These are phyloP conservation scores for Discostella stelligera DNA, from an alignment of 352 stramenopile genomes.

Conservation along the genomic window DNA sequence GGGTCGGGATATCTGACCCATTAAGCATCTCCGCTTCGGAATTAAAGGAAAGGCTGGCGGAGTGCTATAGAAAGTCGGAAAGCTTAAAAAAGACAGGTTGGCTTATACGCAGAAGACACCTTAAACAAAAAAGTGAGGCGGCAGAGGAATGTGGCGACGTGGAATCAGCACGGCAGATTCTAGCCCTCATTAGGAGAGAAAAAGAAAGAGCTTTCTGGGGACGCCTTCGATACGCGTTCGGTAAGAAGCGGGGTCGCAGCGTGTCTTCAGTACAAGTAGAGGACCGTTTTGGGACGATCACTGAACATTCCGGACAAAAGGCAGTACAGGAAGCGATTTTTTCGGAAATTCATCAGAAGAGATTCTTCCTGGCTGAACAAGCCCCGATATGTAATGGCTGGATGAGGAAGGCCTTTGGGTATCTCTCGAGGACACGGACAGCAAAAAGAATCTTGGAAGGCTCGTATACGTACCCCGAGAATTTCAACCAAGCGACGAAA, in stretches of 20 bases:
- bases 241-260: neutral
- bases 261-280: neutral
- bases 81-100: no score
- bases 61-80: no score
- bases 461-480: slow-evolving; percentile 4
- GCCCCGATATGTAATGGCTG: no score
- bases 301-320: neutral
- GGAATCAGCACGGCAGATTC: slow-evolving; percentile 4
- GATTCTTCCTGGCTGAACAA: no score
- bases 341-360: no score
- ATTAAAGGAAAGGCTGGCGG: no score
- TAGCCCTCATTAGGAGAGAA: slow-evolving; percentile 21
- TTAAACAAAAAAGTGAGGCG: neutral
- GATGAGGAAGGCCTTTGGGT: no score
- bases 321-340: slow-evolving; percentile 7
- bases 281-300: neutral
- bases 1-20: no score
- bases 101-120: neutral
- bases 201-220: slow-evolving; percentile 17
- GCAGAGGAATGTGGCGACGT: neutral
- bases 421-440: no score
- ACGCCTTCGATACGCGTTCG: slow-evolving; percentile 3
- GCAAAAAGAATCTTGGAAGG: slow-evolving; percentile 16
- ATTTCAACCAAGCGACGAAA: slow-evolving; percentile 8
- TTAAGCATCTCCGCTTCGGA: no score